Conservation (phyloP, 768 basidiomycete genomes). For the Russula earlei region DNA sequence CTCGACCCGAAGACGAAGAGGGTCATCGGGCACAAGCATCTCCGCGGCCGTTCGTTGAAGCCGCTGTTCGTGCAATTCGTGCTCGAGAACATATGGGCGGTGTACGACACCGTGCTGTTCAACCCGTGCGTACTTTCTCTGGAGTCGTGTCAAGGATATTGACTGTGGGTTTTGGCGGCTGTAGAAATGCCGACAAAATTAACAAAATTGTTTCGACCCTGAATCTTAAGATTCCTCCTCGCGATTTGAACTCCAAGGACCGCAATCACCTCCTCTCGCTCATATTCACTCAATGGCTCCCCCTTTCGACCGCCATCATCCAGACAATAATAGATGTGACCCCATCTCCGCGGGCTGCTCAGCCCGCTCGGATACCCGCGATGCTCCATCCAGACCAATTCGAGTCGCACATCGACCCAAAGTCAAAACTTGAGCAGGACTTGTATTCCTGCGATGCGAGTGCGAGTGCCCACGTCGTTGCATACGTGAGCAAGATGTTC, state of each 20-base stretch:
- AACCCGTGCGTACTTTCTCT: slow-evolving; percentile 61
- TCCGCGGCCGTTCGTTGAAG: slow-evolving; percentile 80
- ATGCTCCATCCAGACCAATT: slow-evolving; percentile 82
- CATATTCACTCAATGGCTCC: slow-evolving; percentile 94
- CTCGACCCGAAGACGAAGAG: slow-evolving; percentile 93
- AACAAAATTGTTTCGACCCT: slow-evolving; percentile 79
- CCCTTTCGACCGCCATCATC: slow-evolving; percentile 86
- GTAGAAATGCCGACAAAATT: slow-evolving; percentile 83
- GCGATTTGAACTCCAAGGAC: slow-evolving; percentile 91
- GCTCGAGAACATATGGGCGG: slow-evolving; percentile 93
- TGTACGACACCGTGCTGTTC: slow-evolving; percentile 82
- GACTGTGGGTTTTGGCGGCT: not conserved
- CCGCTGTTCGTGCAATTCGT: slow-evolving; percentile 97
- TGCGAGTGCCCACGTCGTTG: slow-evolving; percentile 54
- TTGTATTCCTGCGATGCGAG: slow-evolving; percentile 62
- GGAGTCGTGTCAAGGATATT: not conserved
- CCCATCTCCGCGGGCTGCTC: slow-evolving; percentile 79
- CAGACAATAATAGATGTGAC: slow-evolving; percentile 88
- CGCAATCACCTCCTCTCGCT: slow-evolving; percentile 70
- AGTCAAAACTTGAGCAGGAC: slow-evolving; percentile 75
- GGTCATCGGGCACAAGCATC: slow-evolving; percentile 84
- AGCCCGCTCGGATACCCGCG: slow-evolving; percentile 75
- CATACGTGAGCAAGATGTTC: slow-evolving; percentile 98
- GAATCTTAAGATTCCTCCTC: slow-evolving; percentile 71
- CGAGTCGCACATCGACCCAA: slow-evolving; percentile 48